phyloP scores from a whole-genome alignment of 495 filamentous ascomycete genomes.

The Extremus antarcticus region DNA sequence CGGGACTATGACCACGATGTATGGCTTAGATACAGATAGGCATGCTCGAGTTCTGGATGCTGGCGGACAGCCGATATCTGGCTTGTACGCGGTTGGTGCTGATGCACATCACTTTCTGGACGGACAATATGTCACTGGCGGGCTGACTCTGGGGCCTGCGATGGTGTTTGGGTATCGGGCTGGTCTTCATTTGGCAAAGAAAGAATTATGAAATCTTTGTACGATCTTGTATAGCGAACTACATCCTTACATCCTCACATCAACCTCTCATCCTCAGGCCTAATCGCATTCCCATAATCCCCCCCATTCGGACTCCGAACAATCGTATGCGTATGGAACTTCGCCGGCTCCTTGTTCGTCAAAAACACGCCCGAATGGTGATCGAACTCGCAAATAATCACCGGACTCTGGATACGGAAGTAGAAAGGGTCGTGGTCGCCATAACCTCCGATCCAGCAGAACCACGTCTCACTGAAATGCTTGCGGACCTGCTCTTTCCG shows the following conservation, averaged over 20 bases:
- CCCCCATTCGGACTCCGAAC: slow-evolving; percentile 59
- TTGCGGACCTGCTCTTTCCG: slow-evolving; percentile 40
- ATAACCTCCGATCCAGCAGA: slow-evolving; percentile 61
- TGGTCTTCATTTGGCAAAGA: no score
- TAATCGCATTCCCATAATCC: slow-evolving; percentile 55
- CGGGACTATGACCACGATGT: no score
- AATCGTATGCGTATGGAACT: slow-evolving; percentile 66
- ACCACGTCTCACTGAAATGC: slow-evolving; percentile 56
- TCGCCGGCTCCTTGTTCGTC: slow-evolving; percentile 56
- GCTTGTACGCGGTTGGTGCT: no score
- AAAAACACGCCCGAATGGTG: slow-evolving; percentile 69
- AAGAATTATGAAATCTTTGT: no score
- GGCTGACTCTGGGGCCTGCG: no score
- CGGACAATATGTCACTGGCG: no score
- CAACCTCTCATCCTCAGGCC: slow-evolving; percentile 18
- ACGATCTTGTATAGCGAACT: no score
- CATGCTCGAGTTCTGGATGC: no score
- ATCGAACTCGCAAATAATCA: slow-evolving; percentile 63
- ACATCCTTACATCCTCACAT: not conserved
- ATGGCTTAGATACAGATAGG: no score
- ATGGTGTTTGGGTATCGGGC: no score
- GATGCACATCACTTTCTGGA: no score
- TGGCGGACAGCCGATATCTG: no score
- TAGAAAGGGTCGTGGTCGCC: slow-evolving; percentile 60
- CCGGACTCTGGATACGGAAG: slow-evolving; percentile 62